A percentile compares a stretch with the other conserved stretches of the same genome.
Conservation (phyloP, 176 grass and related monocot genomes). For the Metroxylon sagu region DNA sequence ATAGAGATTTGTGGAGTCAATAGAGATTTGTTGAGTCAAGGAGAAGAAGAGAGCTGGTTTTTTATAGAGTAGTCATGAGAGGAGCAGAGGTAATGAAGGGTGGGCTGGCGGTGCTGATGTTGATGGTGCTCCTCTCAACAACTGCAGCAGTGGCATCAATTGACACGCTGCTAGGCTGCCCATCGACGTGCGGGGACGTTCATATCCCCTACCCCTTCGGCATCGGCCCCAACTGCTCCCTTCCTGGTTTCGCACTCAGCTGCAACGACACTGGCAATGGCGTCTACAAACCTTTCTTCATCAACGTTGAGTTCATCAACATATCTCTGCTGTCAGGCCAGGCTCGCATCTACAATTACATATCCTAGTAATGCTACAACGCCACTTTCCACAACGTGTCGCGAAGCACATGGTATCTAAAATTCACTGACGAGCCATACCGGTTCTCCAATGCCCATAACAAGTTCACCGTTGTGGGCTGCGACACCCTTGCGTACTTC, state of each 20-base stretch:
- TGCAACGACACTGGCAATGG: constrained; percentile 19
- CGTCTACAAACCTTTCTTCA: constrained; percentile 25
- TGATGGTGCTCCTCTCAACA: too few relatives aligned
- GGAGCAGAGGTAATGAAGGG: too few relatives aligned
- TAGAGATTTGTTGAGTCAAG: too few relatives aligned
- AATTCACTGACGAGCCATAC: constrained; percentile 5
- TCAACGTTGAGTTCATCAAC: constrained; percentile 26
- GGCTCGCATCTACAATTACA: neutral
- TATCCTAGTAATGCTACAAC: constrained; percentile 46
- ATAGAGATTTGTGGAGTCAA: too few relatives aligned
- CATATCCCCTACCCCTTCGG: constrained; percentile 78
- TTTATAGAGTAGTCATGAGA: too few relatives aligned
- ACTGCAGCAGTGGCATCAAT: too few relatives aligned
- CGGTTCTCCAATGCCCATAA: constrained; percentile 50
- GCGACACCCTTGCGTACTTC: constrained; percentile 52
- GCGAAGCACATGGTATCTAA: constrained; percentile 6
- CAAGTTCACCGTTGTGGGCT: constrained; percentile 60
- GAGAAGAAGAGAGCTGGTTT: too few relatives aligned
- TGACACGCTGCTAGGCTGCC: constrained; percentile 17
- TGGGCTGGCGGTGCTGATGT: too few relatives aligned
- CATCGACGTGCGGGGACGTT: constrained; percentile 35
- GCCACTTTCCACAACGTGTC: neutral
- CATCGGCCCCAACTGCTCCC: constrained; percentile 41
- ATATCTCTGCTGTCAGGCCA: constrained; percentile 13
- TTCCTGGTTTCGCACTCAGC: constrained; percentile 37